Evolutionary conservation across 352 stramenopile genomes (phyloP).

Genomic region (Phytophthora europaea): DNA sequence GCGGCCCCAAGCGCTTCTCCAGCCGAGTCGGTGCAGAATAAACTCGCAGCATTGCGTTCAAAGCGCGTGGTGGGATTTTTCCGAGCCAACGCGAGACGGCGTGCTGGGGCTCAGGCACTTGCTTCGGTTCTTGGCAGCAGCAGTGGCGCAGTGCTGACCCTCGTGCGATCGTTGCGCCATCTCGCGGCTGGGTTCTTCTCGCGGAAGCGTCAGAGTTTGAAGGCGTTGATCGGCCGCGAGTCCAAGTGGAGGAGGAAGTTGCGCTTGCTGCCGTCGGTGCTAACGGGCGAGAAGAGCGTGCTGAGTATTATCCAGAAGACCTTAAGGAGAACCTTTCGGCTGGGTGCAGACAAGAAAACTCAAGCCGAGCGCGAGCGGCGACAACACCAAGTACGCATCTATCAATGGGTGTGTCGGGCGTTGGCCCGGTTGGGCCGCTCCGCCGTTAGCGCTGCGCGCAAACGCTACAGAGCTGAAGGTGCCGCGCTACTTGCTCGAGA

Average conservation of each 20-base stretch:
- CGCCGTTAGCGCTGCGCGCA: constrained; percentile 19
- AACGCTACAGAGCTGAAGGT: constrained; percentile 20
- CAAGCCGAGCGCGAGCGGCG: constrained; percentile 16
- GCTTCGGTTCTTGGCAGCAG: constrained; percentile 9
- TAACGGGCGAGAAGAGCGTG: constrained; percentile 22
- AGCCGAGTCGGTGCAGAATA: constrained; percentile 3
- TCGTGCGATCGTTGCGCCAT: constrained; percentile 31
- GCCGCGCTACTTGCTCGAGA: constrained; percentile 19
- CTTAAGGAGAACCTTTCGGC: constrained; percentile 26
- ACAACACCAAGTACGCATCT: constrained; percentile 20
- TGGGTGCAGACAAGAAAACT: constrained; percentile 12
- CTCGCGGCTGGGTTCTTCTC: constrained; percentile 12
- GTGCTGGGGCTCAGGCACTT: constrained; percentile 20
- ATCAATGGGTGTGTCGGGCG: constrained; percentile 28
- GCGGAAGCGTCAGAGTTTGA: constrained; percentile 5
- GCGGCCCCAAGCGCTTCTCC: not conserved
- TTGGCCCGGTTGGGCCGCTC: constrained; percentile 32
- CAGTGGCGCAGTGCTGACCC: constrained; percentile 1
- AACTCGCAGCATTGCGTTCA: constrained; percentile 28
- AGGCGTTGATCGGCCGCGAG: constrained; percentile 5
- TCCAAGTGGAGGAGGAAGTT: constrained; percentile 30
- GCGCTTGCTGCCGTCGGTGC: constrained; percentile 13
- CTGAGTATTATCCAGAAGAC: constrained; percentile 22
- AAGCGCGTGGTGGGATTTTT: constrained; percentile 36
- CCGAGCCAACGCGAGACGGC: constrained; percentile 25